These are phyloP conservation scores for Castanea mollissima DNA, from an alignment of 306 rosid species.

Conservation along the genomic window DNA sequence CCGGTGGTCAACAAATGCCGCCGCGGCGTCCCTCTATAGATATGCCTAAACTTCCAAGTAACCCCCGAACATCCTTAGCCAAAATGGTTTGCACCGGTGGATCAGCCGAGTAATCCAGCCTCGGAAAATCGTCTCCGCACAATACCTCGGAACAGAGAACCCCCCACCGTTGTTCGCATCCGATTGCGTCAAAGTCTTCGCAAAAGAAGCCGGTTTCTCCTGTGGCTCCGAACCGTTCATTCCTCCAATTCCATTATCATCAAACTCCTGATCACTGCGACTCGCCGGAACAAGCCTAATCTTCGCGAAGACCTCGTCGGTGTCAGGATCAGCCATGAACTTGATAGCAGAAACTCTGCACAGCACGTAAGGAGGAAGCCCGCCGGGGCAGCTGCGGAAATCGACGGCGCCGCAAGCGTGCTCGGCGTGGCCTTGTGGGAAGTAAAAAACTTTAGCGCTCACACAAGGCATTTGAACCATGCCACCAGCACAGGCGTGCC, in stretches of 20 bases:
- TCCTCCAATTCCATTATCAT: constrained; percentile 41
- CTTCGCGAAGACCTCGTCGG: constrained; percentile 80
- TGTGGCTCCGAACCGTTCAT: constrained; percentile 52
- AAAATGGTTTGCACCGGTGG: constrained; percentile 88
- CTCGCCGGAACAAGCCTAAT: constrained; percentile 55
- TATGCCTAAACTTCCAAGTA: constrained; percentile 90
- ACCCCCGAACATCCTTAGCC: constrained; percentile 93
- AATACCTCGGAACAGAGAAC: constrained; percentile 87
- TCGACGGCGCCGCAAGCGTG: constrained; percentile 73
- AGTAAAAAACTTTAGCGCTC: constrained; percentile 70
- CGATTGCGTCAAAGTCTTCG: constrained; percentile 88
- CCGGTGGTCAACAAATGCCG: constrained; percentile 96
- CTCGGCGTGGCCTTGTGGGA: constrained; percentile 87
- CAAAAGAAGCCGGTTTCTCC: constrained; percentile 75
- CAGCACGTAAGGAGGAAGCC: constrained; percentile 53
- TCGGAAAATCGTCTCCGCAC: constrained; percentile 90
- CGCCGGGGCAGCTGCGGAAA: constrained; percentile 49
- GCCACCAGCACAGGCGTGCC: constrained; percentile 99
- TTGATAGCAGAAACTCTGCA: constrained; percentile 62
- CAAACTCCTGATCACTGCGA: constrained; percentile 30
- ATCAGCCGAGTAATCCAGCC: constrained; percentile 67
- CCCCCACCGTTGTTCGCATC: constrained; percentile 99
- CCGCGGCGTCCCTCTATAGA: constrained; percentile 92
- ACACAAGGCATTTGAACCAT: constrained; percentile 93
- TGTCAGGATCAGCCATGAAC: constrained; percentile 84